phyloP scores from a whole-genome alignment of 371 early-diverging fungal species.

The Mucor racemosus region DNA sequence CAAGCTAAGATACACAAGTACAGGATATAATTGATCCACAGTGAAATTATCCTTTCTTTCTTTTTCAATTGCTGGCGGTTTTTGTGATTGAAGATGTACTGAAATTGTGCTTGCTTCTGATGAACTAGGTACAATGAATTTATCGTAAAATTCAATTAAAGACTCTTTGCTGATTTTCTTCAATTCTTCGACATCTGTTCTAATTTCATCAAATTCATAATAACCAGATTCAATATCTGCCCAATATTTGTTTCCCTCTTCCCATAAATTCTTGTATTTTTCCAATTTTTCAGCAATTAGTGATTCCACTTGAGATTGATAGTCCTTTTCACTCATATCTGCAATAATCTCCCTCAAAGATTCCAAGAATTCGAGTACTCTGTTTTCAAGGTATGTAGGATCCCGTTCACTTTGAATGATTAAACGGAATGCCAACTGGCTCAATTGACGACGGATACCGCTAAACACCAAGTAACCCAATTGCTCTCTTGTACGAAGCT shows the following conservation, averaged over 20 bases:
- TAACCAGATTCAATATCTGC: slow-evolving; percentile 72
- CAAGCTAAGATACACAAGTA: slow-evolving; percentile 6
- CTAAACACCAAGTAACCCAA: slow-evolving; percentile 86
- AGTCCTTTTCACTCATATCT: slow-evolving; percentile 75
- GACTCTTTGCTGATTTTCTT: slow-evolving; percentile 48
- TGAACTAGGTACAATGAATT: slow-evolving; percentile 61
- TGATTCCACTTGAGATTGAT: slow-evolving; percentile 72
- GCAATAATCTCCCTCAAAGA: slow-evolving; percentile 54
- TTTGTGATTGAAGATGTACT: slow-evolving; percentile 70
- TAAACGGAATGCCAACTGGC: slow-evolving; percentile 68
- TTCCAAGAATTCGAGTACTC: slow-evolving; percentile 80
- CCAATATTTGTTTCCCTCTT: slow-evolving; percentile 82
- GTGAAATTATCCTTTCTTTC: slow-evolving; percentile 16
- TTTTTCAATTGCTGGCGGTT: slow-evolving; percentile 18
- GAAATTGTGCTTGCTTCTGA: slow-evolving; percentile 62
- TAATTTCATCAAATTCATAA: slow-evolving; percentile 82
- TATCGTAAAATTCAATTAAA: slow-evolving; percentile 63
- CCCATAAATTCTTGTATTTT: slow-evolving; percentile 82
- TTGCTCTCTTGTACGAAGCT: slow-evolving; percentile 89
- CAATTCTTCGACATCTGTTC: slow-evolving; percentile 63
- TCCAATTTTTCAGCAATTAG: slow-evolving; percentile 73
- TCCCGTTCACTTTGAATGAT: slow-evolving; percentile 88
- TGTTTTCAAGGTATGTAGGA: slow-evolving; percentile 78
- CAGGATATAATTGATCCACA: slow-evolving; percentile 27
- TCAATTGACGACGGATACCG: slow-evolving; percentile 62